Percentiles rank a stretch among this genome's conserved stretches.
These are phyloP conservation scores for Auriscalpium microsporum DNA, from an alignment of 768 basidiomycete species.

Conservation along the genomic window DNA sequence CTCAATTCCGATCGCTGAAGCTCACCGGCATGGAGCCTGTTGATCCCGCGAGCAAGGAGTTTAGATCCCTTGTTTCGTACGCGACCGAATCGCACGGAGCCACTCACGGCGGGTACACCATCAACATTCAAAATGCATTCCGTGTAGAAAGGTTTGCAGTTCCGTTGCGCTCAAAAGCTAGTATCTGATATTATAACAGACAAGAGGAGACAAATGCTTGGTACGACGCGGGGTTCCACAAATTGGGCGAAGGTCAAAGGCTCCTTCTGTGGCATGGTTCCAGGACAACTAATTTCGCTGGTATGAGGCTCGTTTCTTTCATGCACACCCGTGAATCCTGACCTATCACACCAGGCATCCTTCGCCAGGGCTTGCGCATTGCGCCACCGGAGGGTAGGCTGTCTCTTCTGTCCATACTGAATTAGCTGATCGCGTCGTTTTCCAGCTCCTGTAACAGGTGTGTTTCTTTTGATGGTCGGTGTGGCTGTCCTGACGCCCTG, in stretches of 20 bases:
- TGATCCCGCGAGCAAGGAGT: constrained; percentile 33
- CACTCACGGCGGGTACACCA: constrained; percentile 40
- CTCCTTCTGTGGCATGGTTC: constrained; percentile 59
- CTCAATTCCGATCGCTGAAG: constrained; percentile 43
- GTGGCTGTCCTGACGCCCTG: not conserved
- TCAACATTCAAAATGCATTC: constrained; percentile 40
- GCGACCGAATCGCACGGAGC: constrained; percentile 46
- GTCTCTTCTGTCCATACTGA: not conserved
- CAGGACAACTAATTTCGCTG: constrained; percentile 54
- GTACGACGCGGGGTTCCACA: constrained; percentile 36
- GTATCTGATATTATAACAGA: constrained; percentile 17
- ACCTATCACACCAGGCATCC: constrained; percentile 32
- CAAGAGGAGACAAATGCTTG: constrained; percentile 32
- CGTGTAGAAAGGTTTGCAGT: constrained; percentile 42
- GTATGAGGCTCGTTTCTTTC: constrained; percentile 18
- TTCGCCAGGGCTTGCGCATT: constrained; percentile 55
- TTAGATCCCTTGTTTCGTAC: constrained; percentile 38
- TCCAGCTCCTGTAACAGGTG: constrained; percentile 41
- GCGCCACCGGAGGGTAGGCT: constrained; percentile 50
- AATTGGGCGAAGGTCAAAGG: constrained; percentile 39
- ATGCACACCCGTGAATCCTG: not conserved
- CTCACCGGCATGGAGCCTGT: constrained; percentile 47
- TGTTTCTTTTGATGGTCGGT: not conserved
- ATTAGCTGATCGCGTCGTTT: not conserved
- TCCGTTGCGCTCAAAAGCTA: constrained; percentile 14